Evolutionary conservation across 495 filamentous ascomycete genomes (phyloP), one percentile per base, ranked within the genome.

Genomic region (Cercophora sp.): DNA sequence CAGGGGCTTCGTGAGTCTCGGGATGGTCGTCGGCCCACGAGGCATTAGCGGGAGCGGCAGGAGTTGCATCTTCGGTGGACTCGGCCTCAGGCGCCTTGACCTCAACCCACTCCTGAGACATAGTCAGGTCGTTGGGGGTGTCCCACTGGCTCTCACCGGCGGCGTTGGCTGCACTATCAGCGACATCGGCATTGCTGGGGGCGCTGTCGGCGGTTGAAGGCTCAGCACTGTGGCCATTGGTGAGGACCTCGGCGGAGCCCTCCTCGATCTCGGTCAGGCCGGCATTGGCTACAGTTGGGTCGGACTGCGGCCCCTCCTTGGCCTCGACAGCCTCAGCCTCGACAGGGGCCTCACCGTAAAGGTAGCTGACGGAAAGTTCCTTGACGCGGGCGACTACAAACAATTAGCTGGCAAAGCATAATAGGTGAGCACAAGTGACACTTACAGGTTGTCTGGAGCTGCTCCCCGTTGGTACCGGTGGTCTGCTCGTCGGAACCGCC

Each of bases 371-470:
- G 25, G 82, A 70, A 2, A 72, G 70, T 45, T 79, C 62, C 74
- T 89, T 91, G 61, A 94, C 81, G 46, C 86, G 77, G 48, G 74
- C 78, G 68, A 82, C 88, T 91, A 40, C 36, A 54, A 44, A n/a
- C n/a, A n/a, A n/a, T n/a, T n/a, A n/a, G n/a, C n/a, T n/a, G n/a
- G n/a, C n/a, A n/a, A n/a, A n/a, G n/a, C n/a, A n/a, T n/a, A n/a
- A n/a, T n/a, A n/a, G n/a, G n/a, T 3, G 6, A 10, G 29, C 24
- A 29, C 9, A 19, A 6, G 29, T 8, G 34, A 20, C 18, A 71
- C 88, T 76, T 70, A 95, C 90, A 96, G n/a, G 85, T 88, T 43
- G 87, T 76, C 29, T 85, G 76, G 26, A 92, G 75, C 13, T 65
- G 54, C 2, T 82, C 79, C 13, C 85, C 82, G 39, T 81, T 79